phyloP scores from a whole-genome alignment of 208 protist genomes.

The Trypanosoma brucei region DNA sequence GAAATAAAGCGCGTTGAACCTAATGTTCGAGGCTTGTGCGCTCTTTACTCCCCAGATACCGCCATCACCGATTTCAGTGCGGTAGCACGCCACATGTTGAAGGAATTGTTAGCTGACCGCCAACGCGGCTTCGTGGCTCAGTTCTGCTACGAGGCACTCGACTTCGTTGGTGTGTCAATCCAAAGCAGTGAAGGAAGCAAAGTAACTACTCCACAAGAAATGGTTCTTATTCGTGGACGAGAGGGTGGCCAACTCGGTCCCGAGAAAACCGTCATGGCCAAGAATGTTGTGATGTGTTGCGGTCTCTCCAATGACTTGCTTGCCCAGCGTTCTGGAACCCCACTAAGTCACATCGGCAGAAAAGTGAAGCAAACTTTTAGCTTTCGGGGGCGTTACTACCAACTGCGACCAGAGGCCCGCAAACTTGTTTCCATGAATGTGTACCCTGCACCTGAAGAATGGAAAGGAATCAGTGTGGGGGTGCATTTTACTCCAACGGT shows the following conservation, averaged over 20 bases:
- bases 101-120: slow-evolving; percentile 38
- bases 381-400: slow-evolving; percentile 83
- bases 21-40: slow-evolving; percentile 52
- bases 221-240: slow-evolving; percentile 75
- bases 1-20: slow-evolving; percentile 76
- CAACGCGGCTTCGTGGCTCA: slow-evolving; percentile 44
- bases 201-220: slow-evolving; percentile 26
- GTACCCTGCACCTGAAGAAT: slow-evolving; percentile 60
- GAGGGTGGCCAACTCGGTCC: slow-evolving; percentile 70
- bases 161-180: slow-evolving; percentile 66
- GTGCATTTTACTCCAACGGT: slow-evolving; percentile 85
- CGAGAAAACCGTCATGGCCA: slow-evolving; percentile 61
- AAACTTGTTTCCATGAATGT: slow-evolving; percentile 69
- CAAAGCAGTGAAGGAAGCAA: slow-evolving; percentile 14
- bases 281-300: slow-evolving; percentile 80
- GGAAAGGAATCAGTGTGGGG: slow-evolving; percentile 66
- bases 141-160: slow-evolving; percentile 67
- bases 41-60: slow-evolving; percentile 82
- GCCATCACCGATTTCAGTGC: slow-evolving; percentile 84
- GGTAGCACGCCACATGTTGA: slow-evolving; percentile 64
- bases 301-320: slow-evolving; percentile 75
- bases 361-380: slow-evolving; percentile 67
- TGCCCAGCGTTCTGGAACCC: slow-evolving; percentile 47
- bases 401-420: slow-evolving; percentile 50
- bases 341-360: slow-evolving; percentile 41